Evolutionary conservation across 495 filamentous ascomycete genomes (phyloP).

Genomic region (Xylaria cubensis): DNA sequence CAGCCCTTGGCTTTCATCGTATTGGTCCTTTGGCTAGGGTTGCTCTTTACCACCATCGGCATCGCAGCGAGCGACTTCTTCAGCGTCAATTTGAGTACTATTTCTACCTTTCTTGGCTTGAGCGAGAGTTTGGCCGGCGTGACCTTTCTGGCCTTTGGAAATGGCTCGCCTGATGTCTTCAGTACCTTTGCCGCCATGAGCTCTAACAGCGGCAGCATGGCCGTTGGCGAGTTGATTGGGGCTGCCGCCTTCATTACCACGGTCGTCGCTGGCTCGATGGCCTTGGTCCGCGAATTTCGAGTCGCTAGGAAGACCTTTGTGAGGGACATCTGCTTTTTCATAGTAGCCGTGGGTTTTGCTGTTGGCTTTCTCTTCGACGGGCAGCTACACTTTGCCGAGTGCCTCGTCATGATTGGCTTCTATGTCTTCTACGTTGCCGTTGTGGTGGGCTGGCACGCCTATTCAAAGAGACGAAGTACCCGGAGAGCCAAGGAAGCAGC

Average conservation of each 20-base stretch:
- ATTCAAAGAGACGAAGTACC: slow-evolving; percentile 65
- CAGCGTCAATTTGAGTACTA: slow-evolving; percentile 93
- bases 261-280: slow-evolving; percentile 98
- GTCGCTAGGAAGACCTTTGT: slow-evolving; percentile 89
- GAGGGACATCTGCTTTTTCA: slow-evolving; percentile 92
- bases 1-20: slow-evolving; percentile 79
- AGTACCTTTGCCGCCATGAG: slow-evolving; percentile 98
- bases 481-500: slow-evolving; percentile 68
- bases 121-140: slow-evolving; percentile 97
- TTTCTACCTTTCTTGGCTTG: slow-evolving; percentile 84
- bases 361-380: slow-evolving; percentile 90
- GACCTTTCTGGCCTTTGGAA: slow-evolving; percentile 96
- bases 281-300: slow-evolving; percentile 88
- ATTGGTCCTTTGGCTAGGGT: slow-evolving; percentile 80
- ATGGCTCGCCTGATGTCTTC: slow-evolving; percentile 99
- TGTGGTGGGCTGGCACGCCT: slow-evolving; percentile 94
- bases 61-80: slow-evolving; percentile 98
- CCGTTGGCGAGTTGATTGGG: slow-evolving; percentile 93
- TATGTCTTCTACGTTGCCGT: slow-evolving; percentile 90
- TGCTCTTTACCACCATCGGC: slow-evolving; percentile 97
- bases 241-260: slow-evolving; percentile 96
- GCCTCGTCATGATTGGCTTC: slow-evolving; percentile 85
- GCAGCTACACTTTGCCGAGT: slow-evolving; percentile 85
- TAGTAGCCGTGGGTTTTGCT: slow-evolving; percentile 84
- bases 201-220: slow-evolving; percentile 93